Evolutionary conservation across 1,284 basidiomycete species (phyloP), one percentile per base, ranked within the genome.

Genomic region (Thecaphora frezii): DNA sequence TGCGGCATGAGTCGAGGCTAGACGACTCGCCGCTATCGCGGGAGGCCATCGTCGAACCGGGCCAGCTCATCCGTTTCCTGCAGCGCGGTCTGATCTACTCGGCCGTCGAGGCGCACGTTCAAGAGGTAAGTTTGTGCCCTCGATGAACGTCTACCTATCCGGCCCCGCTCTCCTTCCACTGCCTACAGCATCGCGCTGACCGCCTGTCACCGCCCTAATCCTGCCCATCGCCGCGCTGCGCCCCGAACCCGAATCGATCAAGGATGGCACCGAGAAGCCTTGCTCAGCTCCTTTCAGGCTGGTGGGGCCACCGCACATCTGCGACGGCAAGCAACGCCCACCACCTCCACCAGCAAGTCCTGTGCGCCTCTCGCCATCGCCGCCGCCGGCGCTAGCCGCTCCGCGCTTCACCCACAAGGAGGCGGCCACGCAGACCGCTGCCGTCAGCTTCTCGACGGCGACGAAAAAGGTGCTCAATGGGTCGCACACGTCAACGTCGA

Each of bases 41-140:
- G 39, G 66, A 76, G 43, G 73, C 76, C 36, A 48, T 76, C 46
- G 58, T 78, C 40, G 68, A 76, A 46, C 77, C 77, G 5, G 76
- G 74, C 1, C 67, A 70, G 46, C 62, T 78, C 9, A 51, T 78
- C 18, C 56, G 65, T 24, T 66, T 68, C 39, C 53, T 78, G 16
- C 72, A 76, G 45, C 76, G 76, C 38, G 77, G 77, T 1, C 66
- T 77, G 21, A 56, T 78, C 39, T 78, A 77, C 48, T 56, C 66
- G 9, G 69, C 72, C 4, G 77, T 76, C 16, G 77, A 78, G 46
- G 67, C 69, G 16, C 73, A 76, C 26, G 52, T 67, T 36, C 54
- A 63, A 26, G 54, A 63, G 43, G 43, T 44, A 16, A 44, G 43
- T 36, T 4, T 16, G 3, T 8, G 3, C 12, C 10, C 33, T 12